Percentiles rank a stretch among this genome's conserved stretches.
phyloP scores from a whole-genome alignment of 768 basidiomycete genomes.

The Fistulinella prunicolor region DNA sequence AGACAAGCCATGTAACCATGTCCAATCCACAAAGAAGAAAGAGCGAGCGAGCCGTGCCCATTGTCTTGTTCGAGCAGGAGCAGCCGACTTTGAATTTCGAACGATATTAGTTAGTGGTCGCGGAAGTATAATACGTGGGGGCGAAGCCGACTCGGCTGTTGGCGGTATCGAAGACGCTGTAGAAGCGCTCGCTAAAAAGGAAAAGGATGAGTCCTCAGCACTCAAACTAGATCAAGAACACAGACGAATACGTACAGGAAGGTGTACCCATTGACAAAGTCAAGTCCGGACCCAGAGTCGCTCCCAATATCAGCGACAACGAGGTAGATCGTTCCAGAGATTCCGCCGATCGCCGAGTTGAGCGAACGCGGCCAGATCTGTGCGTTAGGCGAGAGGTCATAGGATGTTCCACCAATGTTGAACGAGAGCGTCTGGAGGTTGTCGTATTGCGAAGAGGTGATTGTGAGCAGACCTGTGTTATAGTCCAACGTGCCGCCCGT shows the following conservation, averaged over 20 bases:
- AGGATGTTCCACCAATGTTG: conserved; percentile 13
- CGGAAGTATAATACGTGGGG: conserved; percentile 32
- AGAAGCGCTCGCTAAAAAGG: conserved; percentile 38
- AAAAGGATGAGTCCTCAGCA: too few relatives aligned
- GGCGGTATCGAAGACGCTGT: conserved; percentile 40
- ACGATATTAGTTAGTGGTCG: conserved; percentile 7
- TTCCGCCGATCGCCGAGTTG: conserved; percentile 30
- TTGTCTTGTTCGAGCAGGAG: too few relatives aligned
- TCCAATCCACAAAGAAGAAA: too few relatives aligned
- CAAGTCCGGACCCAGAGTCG: conserved; percentile 9
- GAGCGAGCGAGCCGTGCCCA: too few relatives aligned
- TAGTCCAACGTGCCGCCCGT: conserved; percentile 28
- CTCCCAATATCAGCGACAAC: conserved; percentile 21
- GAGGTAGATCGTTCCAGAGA: conserved; percentile 25
- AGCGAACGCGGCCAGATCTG: conserved; percentile 37
- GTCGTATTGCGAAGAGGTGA: conserved; percentile 21
- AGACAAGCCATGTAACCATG: too few relatives aligned
- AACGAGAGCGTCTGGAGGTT: conserved; percentile 25
- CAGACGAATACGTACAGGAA: conserved; percentile 9
- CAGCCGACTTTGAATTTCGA: neutral
- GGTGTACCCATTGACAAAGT: conserved; percentile 20
- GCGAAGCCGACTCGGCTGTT: conserved; percentile 43
- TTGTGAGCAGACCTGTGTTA: conserved; percentile 22
- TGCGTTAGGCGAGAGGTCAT: conserved; percentile 22
- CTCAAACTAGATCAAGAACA: neutral